Evolutionary conservation across 257 asterid species (phyloP), one percentile per base, ranked within the genome.

Genomic region (Anisodus acutangulus): DNA sequence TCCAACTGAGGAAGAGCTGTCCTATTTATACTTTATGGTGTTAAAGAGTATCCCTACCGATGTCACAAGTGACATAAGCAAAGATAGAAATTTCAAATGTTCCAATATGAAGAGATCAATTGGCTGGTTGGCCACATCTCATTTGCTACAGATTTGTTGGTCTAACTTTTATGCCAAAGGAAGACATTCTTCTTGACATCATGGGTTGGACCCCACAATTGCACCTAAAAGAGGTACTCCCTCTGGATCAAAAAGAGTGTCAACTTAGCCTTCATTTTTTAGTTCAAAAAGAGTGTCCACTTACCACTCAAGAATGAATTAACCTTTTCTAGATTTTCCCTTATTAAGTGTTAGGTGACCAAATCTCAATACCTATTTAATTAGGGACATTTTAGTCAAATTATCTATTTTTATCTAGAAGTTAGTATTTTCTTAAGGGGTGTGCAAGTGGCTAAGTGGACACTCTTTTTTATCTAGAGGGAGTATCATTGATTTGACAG

Each of bases 61-160:
- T 58, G 64, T 58, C 64, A 58, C 17, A 17, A 16, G 64, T 58
- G 26, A 58, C 64, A 58, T 17, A 58, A 58, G 2, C 26, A 58
- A 58, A 58, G 26, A 58, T 17, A 5, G 64, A 17, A 58, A 58
- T 58, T 58, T 58, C 13, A 66, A 66, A 31, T 31, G 45, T 12
- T 66, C n/a, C 45, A 66, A 66, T 66, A 66, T 66, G 12, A 66
- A 66, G 72, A 66, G 72, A 66, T 31, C 1, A 31, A 66, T 66
- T 4, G 64, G 64, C 22, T 4, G 26, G 19, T 58, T 58, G 26
- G 26, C 64, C 64, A 58, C 17, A 58, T 58, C 64, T 58, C 64
- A 58, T 58, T 58, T 58, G 26, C 26, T 58, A 26, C 9, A 58
- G 64, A 57, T 16, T 15, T 9, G 2, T 17, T 17, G 72, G 45